Evolutionary conservation across 768 basidiomycete species (phyloP), one percentile per base, ranked within the genome.

Genomic region (Butyriboletus loyo): DNA sequence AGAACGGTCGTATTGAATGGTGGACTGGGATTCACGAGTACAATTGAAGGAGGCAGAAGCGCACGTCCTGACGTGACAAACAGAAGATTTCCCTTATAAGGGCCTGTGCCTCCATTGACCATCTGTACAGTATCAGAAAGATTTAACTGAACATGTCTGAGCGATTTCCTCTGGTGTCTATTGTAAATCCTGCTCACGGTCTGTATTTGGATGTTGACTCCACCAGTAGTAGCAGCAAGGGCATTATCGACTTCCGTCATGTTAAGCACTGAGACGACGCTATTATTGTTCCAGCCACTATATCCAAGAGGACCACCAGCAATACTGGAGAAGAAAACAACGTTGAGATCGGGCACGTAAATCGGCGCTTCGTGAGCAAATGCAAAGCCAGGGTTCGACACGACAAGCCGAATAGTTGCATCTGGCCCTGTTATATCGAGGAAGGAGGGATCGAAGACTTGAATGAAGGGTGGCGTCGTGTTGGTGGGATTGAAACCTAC

Each of bases 321-420:
- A 53, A 82, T 87, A 66, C 84, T 85, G 4, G 80, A 77, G 59
- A 92, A 92, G 71, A 83, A 85, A 4, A 93, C 74, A 52, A 85
- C 80, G 59, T 90, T 79, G 22, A 83, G 84, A 30, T 73, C 74
- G 3, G 82, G 70, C 22, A 81, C 73, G 66, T 83, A 89, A 1
- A 90, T 73, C 0, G 86, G 87, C 3, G 86, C 90, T 69, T 92
- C 90, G 60, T 92, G 89, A 13, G 88, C 87, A 56, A 90, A 82
- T 1, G 85, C 85, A 66, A 83, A 85, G 7, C 76, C 79, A 9
- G 78, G 76, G 53, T 84, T 83, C 8, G 80, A 78, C 0, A 84
- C 83, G 35, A 93, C 78, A 48, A 80, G 68, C 10, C 79, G 76
- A 48, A 92, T 77, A 0, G 77, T 77, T 9, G 89, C 81, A 31